Conservation (phyloP, 495 filamentous ascomycete genomes). For the Podospora appendiculata region DNA sequence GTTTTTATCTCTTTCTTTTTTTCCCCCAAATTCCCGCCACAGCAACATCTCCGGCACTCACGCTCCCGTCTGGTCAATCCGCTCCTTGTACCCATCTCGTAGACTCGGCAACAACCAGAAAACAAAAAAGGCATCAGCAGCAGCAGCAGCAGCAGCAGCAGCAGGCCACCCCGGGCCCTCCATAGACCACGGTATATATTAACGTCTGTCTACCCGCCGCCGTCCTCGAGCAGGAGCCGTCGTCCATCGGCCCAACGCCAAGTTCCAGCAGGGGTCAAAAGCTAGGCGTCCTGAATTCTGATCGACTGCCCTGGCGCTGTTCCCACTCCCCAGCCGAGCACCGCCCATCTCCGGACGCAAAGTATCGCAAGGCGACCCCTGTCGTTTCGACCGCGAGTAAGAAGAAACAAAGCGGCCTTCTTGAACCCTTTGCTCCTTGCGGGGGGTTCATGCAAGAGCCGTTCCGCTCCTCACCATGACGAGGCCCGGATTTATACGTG, state of each 20-base stretch:
- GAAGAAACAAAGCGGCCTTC: neutral
- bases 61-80: no score
- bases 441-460: slow-evolving; percentile 11
- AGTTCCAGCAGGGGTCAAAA: neutral
- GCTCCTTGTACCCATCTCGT: no score
- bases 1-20: neutral
- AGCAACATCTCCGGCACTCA: no score
- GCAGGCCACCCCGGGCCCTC: no score
- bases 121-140: no score
- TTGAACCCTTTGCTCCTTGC: slow-evolving; percentile 2
- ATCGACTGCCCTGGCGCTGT: neutral
- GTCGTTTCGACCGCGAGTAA: neutral
- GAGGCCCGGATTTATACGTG: slow-evolving; percentile 70
- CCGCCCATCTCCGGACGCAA: neutral
- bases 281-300: neutral
- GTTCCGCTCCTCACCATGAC: slow-evolving; percentile 49
- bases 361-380: slow-evolving; percentile 1
- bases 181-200: no score
- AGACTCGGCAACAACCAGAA: no score
- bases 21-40: neutral
- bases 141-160: no score
- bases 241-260: neutral
- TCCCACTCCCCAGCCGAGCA: neutral
- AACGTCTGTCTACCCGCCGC: no score
- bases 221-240: no score